Evolutionary conservation across 75 land plant genomes (phyloP).

Genomic region (Sequoia sempervirens): DNA sequence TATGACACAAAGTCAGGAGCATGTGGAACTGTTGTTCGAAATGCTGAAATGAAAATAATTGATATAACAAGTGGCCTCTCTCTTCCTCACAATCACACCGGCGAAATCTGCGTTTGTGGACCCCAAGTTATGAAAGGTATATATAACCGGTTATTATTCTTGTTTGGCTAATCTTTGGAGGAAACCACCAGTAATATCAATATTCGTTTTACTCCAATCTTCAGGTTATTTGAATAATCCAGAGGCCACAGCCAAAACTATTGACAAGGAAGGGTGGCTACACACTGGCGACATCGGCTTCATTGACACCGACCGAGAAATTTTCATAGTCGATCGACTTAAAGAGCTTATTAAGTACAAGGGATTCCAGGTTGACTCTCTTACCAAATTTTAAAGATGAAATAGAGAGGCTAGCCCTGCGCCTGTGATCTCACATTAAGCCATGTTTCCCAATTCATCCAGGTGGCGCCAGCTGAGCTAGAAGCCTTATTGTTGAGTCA

Average conservation of each 20-base stretch:
- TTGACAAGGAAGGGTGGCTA: constrained; percentile 85
- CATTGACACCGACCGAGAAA: constrained; percentile 83
- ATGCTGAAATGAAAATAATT: constrained; percentile 65
- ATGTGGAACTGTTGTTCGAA: constrained; percentile 74
- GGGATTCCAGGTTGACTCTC: constrained; percentile 66
- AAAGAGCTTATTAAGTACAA: constrained; percentile 90
- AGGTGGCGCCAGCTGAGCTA: constrained; percentile 91
- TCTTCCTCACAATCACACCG: constrained; percentile 57
- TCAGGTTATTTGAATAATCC: constrained; percentile 81
- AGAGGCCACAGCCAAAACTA: constrained; percentile 61
- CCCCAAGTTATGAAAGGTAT: constrained; percentile 81
- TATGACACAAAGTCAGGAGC: constrained; percentile 52
- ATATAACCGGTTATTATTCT: constrained; percentile 5
- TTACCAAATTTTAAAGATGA: too few relatives aligned
- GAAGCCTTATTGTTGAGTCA: constrained; percentile 64
- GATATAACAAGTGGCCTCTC: constrained; percentile 60
- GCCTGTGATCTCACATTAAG: too few relatives aligned
- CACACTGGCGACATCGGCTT: constrained; percentile 91
- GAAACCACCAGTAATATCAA: too few relatives aligned
- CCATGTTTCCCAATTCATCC: neutral
- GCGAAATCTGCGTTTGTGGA: constrained; percentile 80
- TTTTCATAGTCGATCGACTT: constrained; percentile 89
- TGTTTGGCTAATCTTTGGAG: neutral
- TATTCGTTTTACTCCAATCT: neutral
- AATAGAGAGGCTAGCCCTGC: too few relatives aligned